These are phyloP conservation scores for Theileria equi DNA, from an alignment of 169 alveolate genomes.

Conservation along the genomic window DNA sequence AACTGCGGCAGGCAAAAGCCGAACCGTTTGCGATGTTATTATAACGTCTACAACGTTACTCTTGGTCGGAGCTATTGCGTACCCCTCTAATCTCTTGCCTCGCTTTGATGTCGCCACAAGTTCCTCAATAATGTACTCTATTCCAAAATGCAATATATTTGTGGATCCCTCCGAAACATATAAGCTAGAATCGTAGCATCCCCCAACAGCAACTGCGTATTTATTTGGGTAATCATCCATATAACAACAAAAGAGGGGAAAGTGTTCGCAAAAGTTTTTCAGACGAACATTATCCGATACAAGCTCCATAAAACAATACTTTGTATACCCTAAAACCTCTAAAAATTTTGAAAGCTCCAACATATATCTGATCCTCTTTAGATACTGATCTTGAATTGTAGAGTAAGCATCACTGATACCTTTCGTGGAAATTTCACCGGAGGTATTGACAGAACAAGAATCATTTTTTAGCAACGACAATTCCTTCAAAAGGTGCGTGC, in stretches of 20 bases:
- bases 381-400: conserved; percentile 19
- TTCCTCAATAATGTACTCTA: conserved; percentile 22
- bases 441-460: no score
- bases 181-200: conserved; percentile 17
- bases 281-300: conserved; percentile 8
- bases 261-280: conserved; percentile 22
- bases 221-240: conserved; percentile 4
- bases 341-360: conserved; percentile 21
- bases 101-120: conserved; percentile 3
- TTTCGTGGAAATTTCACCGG: no score
- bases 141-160: conserved; percentile 7
- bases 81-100: not conserved
- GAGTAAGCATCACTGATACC: not conserved
- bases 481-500: no score
- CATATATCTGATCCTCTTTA: conserved; percentile 26
- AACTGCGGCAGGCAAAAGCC: conserved; percentile 46
- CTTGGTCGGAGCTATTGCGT: not conserved
- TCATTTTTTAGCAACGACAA: no score
- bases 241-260: conserved; percentile 40
- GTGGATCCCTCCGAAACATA: not conserved
- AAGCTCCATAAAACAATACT: conserved; percentile 28
- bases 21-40: conserved; percentile 38
- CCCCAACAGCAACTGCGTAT: conserved; percentile 33
- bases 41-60: conserved; percentile 32
- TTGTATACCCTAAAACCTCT: not conserved